Evolutionary conservation across 768 basidiomycete genomes (phyloP), one percentile per base, ranked within the genome.

Genomic region (Trametes maxima): DNA sequence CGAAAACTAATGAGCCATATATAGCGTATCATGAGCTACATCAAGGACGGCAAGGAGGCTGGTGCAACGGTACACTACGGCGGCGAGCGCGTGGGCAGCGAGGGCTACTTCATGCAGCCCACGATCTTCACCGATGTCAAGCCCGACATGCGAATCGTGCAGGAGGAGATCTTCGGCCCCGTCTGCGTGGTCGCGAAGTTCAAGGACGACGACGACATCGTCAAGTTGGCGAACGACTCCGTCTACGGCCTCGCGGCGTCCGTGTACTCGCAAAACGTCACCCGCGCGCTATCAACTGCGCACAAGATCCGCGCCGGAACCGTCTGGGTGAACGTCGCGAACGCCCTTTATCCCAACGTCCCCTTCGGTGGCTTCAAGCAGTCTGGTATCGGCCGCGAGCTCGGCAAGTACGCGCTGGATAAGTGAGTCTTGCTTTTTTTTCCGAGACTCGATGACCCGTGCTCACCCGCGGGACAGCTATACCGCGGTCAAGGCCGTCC

Each of bases 191-290:
- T 92, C 28, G 78, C 84, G 74, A 85, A 84, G 70, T 92, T 92
- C 76, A 78, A 83, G 64, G 68, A 75, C 52, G 85, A 84, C 62
- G 80, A 83, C 65, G 85, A 90, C 59, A 86, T 86, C 40, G 75
- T 92, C 66, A 74, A 72, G 48, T 81, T 84, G 69, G 96, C 94
- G 25, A 99, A 99, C 75, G 88, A 96, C 71, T 89, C 91, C 0
- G 69, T 78, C 51, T 96, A 95, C 73, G 95, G 95, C 59, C 84
- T 97, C 46, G 94, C 93, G 14, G 87, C 90, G 2, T 89, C 90
- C 8, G 86, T 98, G 54, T 97, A 95, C 80, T 87, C 90, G 37
- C 79, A 85, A 69, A 81, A 95, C 74, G 74, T 96, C 77, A 85
- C 82, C 65, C 82, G 88, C 25, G 93, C 91, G 0, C 75, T 95